Evolutionary conservation across 2,329 filamentous ascomycete species (phyloP).

Genomic region (Calonectria ilicicola): DNA sequence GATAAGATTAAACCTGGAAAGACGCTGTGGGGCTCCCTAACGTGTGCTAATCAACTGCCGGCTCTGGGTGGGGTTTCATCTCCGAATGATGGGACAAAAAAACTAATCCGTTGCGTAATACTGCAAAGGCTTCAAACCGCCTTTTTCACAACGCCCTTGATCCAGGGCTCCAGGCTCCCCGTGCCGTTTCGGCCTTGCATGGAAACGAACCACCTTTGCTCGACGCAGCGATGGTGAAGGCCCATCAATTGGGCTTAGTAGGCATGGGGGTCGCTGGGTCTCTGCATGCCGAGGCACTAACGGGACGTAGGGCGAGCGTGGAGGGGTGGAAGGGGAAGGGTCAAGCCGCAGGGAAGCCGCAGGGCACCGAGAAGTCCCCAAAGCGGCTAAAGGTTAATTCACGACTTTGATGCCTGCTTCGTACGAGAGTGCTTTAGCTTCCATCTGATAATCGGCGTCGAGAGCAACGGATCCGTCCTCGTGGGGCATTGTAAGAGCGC

Average conservation of each 20-base stretch:
- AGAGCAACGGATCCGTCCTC: not conserved
- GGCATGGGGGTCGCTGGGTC: conserved; percentile 1
- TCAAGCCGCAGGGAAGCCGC: not conserved
- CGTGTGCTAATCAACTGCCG: conserved; percentile 7
- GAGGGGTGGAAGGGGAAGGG: not conserved
- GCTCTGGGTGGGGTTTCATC: conserved; percentile 4
- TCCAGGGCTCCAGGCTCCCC: not conserved
- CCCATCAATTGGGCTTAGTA: conserved; percentile 1
- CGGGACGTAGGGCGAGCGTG: not conserved
- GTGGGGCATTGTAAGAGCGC: not conserved
- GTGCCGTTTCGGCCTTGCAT: not conserved
- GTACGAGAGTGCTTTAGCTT: not conserved
- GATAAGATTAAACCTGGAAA: conserved; percentile 7
- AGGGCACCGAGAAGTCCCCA: not conserved
- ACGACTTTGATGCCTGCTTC: not conserved
- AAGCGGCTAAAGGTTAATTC: conserved; percentile 8
- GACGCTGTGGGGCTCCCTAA: not conserved
- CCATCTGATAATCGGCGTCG: conserved; percentile 6
- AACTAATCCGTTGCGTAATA: conserved; percentile 6
- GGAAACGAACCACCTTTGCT: not conserved
- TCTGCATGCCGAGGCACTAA: conserved; percentile 6
- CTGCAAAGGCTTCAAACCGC: not conserved
- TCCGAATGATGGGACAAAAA: conserved; percentile 1
- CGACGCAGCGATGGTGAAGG: not conserved
- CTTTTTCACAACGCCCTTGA: not conserved